Conservation (phyloP, 2,329 filamentous ascomycete species). For the Pestalotiopsis sp. region DNA sequence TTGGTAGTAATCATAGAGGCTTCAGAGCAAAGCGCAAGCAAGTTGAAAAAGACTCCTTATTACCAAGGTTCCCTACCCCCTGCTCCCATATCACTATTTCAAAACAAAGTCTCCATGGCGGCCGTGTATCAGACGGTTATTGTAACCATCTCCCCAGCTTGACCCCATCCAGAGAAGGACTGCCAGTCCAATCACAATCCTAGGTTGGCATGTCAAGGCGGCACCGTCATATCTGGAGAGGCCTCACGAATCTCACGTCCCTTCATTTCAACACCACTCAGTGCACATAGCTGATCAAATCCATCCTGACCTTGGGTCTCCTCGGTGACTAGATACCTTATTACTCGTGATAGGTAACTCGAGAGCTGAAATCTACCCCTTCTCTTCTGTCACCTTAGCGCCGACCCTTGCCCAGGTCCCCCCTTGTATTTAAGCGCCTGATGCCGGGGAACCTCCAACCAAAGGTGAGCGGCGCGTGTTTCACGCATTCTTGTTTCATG, state of each 20-base stretch:
- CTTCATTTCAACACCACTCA: no score
- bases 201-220: not conserved
- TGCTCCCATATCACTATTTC: not conserved
- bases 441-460: not conserved
- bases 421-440: not conserved
- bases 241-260: not conserved
- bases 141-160: not conserved
- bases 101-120: not conserved
- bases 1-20: no score
- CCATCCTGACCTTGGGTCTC: no score
- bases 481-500: constrained; percentile 33
- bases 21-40: no score
- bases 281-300: no score
- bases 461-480: constrained; percentile 27
- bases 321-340: no score
- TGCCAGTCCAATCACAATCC: not conserved
- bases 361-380: not conserved
- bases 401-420: not conserved
- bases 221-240: not conserved
- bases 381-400: not conserved
- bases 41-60: no score
- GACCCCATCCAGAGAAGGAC: not conserved
- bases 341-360: not conserved
- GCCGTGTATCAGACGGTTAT: not conserved
- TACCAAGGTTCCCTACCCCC: not conserved